Conservation (phyloP, 2,329 filamentous ascomycete genomes). For the Aureobasidium sp. region DNA sequence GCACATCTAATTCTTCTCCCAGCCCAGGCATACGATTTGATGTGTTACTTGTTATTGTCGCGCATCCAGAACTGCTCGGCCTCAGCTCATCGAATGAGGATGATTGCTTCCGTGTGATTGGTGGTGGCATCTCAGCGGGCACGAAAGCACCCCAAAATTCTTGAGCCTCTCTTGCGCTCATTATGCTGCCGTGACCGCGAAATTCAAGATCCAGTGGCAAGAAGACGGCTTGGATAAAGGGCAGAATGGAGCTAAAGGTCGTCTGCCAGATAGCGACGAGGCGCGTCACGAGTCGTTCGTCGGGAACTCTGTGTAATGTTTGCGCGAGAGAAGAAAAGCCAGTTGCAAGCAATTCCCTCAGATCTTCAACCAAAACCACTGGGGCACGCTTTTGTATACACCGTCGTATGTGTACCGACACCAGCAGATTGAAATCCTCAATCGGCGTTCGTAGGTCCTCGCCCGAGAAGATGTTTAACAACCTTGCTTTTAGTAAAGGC, state of each 20-base stretch:
- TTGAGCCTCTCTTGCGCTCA: slow-evolving; percentile 67
- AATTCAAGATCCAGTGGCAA: slow-evolving; percentile 90
- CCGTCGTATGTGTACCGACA: slow-evolving; percentile 68
- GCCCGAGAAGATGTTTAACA: slow-evolving; percentile 71
- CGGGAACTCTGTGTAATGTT: slow-evolving; percentile 66
- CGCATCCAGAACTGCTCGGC: slow-evolving; percentile 31
- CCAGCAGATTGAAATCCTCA: slow-evolving; percentile 74
- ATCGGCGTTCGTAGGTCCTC: slow-evolving; percentile 72
- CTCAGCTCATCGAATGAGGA: slow-evolving; percentile 32
- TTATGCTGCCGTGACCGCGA: slow-evolving; percentile 69
- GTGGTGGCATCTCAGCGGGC: slow-evolving; percentile 27
- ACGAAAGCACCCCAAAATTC: slow-evolving; percentile 79
- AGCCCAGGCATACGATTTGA: slow-evolving; percentile 31
- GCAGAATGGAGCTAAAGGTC: slow-evolving; percentile 81
- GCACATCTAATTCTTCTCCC: slow-evolving; percentile 65
- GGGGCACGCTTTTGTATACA: slow-evolving; percentile 67
- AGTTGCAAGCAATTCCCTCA: slow-evolving; percentile 65
- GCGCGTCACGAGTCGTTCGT: slow-evolving; percentile 81
- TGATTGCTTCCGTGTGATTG: background rate
- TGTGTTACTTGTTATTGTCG: slow-evolving; percentile 18
- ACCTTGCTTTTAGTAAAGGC: slow-evolving; percentile 67
- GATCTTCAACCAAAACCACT: slow-evolving; percentile 63
- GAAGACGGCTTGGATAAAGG: slow-evolving; percentile 93
- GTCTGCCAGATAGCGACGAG: slow-evolving; percentile 92
- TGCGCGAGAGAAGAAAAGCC: slow-evolving; percentile 84